phyloP scores from a whole-genome alignment of 129 eudicot species.

The Tanacetum coccineum region DNA sequence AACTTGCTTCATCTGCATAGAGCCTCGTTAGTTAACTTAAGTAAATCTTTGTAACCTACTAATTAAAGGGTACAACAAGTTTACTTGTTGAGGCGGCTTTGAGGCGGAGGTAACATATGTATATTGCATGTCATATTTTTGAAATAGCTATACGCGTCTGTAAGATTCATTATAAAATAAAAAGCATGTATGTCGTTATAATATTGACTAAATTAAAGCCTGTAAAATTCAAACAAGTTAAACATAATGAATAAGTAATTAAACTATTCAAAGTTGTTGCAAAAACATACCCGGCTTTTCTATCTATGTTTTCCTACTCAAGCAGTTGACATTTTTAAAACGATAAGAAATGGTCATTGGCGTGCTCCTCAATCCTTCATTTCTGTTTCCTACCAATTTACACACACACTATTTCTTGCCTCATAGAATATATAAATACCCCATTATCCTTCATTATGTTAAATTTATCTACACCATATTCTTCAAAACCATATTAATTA shows the following conservation, averaged over 20 bases:
- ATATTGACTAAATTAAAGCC: not conserved
- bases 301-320: constrained; percentile 15
- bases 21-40: too few species aligned
- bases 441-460: not conserved
- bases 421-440: not conserved
- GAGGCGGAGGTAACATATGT: too few species aligned
- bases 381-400: constrained; percentile 28
- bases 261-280: constrained; percentile 19
- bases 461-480: constrained; percentile 5
- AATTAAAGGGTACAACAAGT: too few species aligned
- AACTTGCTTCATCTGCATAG: too few species aligned
- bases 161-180: too few species aligned
- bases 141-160: too few species aligned
- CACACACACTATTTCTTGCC: constrained; percentile 16
- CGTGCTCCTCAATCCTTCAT: constrained; percentile 33
- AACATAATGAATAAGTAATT: not conserved
- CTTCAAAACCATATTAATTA: not conserved
- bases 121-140: too few species aligned
- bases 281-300: constrained; percentile 12
- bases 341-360: constrained; percentile 18
- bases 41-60: too few species aligned
- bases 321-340: constrained; percentile 30
- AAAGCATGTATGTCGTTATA: not conserved
- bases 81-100: too few species aligned
- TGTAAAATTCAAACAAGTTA: not conserved